phyloP scores from a whole-genome alignment of 768 basidiomycete genomes.

The Suillus clintonianus region DNA sequence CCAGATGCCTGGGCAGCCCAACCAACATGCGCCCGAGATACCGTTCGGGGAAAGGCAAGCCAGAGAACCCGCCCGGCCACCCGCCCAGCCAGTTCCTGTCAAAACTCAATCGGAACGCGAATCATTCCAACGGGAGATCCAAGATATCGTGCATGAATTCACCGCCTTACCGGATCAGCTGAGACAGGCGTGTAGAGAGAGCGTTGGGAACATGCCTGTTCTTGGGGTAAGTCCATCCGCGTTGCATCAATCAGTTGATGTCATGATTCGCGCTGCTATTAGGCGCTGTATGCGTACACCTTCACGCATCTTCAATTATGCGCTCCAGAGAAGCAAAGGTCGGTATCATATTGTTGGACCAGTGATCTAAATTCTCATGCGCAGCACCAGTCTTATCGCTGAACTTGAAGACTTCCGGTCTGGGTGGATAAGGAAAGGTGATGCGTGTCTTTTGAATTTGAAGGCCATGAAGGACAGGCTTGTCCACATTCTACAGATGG shows the following conservation, averaged over 20 bases:
- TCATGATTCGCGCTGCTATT: slow-evolving; percentile 7
- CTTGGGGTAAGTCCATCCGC: slow-evolving; percentile 21
- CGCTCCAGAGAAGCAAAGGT: slow-evolving; percentile 12
- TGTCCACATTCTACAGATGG: slow-evolving; percentile 16
- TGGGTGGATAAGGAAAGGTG: slow-evolving; percentile 6
- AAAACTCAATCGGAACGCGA: slow-evolving; percentile 13
- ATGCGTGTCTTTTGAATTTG: slow-evolving; percentile 16
- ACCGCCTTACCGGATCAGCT: slow-evolving; percentile 8
- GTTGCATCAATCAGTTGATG: not conserved
- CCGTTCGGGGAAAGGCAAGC: not conserved
- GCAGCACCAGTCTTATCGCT: slow-evolving; percentile 1
- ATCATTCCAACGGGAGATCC: slow-evolving; percentile 13
- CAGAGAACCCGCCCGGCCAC: not conserved
- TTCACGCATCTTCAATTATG: slow-evolving; percentile 27
- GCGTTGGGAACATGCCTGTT: slow-evolving; percentile 17
- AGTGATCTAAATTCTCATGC: slow-evolving; percentile 11
- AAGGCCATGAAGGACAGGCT: slow-evolving; percentile 12
- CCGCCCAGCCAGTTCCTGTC: not conserved
- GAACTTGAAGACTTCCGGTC: not conserved
- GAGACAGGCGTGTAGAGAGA: slow-evolving; percentile 13
- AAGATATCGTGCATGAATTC: slow-evolving; percentile 21
- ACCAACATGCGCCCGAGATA: not conserved
- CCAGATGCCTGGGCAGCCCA: not conserved
- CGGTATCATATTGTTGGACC: slow-evolving; percentile 10
- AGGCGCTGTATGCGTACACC: slow-evolving; percentile 31